phyloP scores from a whole-genome alignment of 2,329 filamentous ascomycete species.

The Nannizzia gypsea region DNA sequence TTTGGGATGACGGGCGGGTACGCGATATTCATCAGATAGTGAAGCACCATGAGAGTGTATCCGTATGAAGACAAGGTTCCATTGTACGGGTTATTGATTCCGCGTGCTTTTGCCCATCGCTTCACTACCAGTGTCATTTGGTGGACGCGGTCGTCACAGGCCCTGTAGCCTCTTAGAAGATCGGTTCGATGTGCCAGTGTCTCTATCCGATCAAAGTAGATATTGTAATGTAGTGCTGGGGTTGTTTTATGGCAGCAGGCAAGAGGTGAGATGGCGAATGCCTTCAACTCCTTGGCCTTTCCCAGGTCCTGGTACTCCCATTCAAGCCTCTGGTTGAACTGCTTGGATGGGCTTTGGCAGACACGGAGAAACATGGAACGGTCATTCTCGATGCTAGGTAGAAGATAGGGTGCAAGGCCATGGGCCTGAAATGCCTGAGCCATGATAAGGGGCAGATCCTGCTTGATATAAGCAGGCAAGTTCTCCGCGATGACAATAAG shows the following conservation, averaged over 20 bases:
- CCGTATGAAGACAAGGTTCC: slow-evolving; percentile 83
- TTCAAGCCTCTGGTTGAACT: slow-evolving; percentile 38
- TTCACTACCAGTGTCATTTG: slow-evolving; percentile 78
- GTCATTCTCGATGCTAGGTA: slow-evolving; percentile 50
- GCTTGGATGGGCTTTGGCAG: slow-evolving; percentile 56
- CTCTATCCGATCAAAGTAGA: slow-evolving; percentile 71
- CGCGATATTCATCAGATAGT: slow-evolving; percentile 75
- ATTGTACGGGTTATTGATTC: slow-evolving; percentile 75
- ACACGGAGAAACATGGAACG: slow-evolving; percentile 81
- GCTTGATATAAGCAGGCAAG: slow-evolving; percentile 44
- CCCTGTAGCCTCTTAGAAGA: slow-evolving; percentile 71
- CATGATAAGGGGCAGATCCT: slow-evolving; percentile 58
- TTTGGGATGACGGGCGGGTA: slow-evolving; percentile 76
- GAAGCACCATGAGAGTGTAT: slow-evolving; percentile 82
- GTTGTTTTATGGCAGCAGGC: neutral
- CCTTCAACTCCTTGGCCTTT: neutral
- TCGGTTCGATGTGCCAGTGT: slow-evolving; percentile 74
- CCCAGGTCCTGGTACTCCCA: slow-evolving; percentile 13
- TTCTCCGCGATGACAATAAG: slow-evolving; percentile 41
- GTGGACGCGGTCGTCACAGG: slow-evolving; percentile 63
- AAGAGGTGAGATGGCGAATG: neutral
- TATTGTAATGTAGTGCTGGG: slow-evolving; percentile 40
- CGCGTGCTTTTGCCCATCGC: slow-evolving; percentile 74
- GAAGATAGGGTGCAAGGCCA: slow-evolving; percentile 62
- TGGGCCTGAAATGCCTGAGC: slow-evolving; percentile 62